Evolutionary conservation across 2,329 filamentous ascomycete genomes (phyloP).

Genomic region (Exophiala viscosa): DNA sequence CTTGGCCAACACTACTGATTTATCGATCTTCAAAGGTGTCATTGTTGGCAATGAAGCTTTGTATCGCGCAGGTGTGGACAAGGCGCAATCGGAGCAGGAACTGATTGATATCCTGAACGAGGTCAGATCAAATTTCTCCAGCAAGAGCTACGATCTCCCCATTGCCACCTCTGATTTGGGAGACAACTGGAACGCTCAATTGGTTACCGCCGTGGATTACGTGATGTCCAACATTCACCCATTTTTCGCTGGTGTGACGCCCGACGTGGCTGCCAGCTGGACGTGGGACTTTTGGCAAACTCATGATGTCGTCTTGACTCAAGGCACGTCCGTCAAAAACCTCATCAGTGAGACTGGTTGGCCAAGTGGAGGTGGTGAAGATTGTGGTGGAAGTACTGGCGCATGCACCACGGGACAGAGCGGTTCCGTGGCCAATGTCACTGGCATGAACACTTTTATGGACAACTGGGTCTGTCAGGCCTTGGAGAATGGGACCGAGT

Average conservation of each 20-base stretch:
- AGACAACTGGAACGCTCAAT: conserved; percentile 71
- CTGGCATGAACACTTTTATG: conserved; percentile 83
- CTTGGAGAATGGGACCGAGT: conserved; percentile 77
- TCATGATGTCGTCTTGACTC: conserved; percentile 64
- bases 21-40: conserved; percentile 55
- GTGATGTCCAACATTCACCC: conserved; percentile 98
- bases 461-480: conserved; percentile 77
- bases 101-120: conserved; percentile 63
- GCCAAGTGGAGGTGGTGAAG: conserved; percentile 76
- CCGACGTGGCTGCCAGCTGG: conserved; percentile 68
- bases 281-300: conserved; percentile 76
- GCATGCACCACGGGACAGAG: conserved; percentile 54
- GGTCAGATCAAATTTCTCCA: conserved; percentile 69
- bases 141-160: conserved; percentile 64
- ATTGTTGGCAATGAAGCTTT: conserved; percentile 64
- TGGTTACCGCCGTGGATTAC: conserved; percentile 71
- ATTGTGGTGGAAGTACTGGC: conserved; percentile 58
- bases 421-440: conserved; percentile 74
- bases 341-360: conserved; percentile 90
- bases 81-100: conserved; percentile 62
- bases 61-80: conserved; percentile 45
- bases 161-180: conserved; percentile 87
- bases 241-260: conserved; percentile 79
- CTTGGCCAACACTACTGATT: conserved; percentile 53
- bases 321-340: conserved; percentile 56